Base-by-base conservation (phyloP, 1,139 yeast genomes). In the Yamadazyma epiphylla region DNA sequence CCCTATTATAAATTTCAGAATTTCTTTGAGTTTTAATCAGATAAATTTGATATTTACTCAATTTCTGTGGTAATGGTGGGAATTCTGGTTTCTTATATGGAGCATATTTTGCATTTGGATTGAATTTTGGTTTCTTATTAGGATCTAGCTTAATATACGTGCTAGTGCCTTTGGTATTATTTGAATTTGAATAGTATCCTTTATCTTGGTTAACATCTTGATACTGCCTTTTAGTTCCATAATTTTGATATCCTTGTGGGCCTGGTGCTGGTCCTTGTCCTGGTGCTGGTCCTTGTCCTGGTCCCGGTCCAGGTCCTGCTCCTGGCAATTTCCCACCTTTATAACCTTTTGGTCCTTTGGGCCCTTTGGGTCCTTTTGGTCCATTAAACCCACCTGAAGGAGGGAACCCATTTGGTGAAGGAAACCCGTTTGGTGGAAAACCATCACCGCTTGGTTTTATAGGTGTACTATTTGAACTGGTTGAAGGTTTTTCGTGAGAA, bases 1-100 rank as follows among this genome's bases (percentile, higher is more conserved):
- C 60, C 31, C 70, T 50, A 35, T 56, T 51, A 40, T 64, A 66
- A 2, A 60, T 42, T 29, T 60, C 68, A 8, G 51, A 30, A 2
- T 56, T 34, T 28, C 55, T 52, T 2, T 37, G 36, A 3, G 53
- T 46, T 35, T 51, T 54, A 3, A 66, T 46, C 37, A 59, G 57
- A 38, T 61, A 67, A n/a, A 64, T 52, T 38, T 66, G 70, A 12
- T 53, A 45, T 15, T 41, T 38, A 4, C 32, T 21, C 16, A 51
- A 41, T 28, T 45, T 49, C 5, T 36, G 29, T 4, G 46, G 35
- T 5, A 33, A 7, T 17, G 20, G 20, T 7, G 20, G 20, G 20
- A 7, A 17, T 10, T 17, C 10, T 17, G 20, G 20, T 17, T 17
- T 7, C 20, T 17, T 7, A 17, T 17, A 17, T 17, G 20, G 20